phyloP scores from a whole-genome alignment of 1,284 basidiomycete genomes.

The Melampsora americana region DNA sequence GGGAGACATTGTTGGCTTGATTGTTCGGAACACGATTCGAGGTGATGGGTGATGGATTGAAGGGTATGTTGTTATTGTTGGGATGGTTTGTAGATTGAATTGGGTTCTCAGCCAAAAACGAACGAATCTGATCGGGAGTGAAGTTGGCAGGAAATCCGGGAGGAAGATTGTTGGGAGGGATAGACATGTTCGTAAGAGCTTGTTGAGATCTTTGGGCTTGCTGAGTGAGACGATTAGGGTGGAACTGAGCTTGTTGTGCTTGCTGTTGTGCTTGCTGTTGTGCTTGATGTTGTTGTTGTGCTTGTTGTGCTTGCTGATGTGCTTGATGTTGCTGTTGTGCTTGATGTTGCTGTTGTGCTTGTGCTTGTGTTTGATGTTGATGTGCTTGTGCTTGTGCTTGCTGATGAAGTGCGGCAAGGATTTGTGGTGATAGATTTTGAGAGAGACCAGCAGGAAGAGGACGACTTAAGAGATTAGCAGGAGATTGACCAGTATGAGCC shows the following conservation, averaged over 20 bases:
- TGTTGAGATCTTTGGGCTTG: slow-evolving; percentile 28
- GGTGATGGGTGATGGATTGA: slow-evolving; percentile 24
- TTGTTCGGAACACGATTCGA: slow-evolving; percentile 16
- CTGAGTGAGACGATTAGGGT: slow-evolving; percentile 25
- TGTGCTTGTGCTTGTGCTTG: no score
- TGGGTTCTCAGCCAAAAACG: slow-evolving; percentile 16
- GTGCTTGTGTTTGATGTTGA: slow-evolving; percentile 15
- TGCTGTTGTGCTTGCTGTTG: slow-evolving; percentile 5
- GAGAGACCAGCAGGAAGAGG: slow-evolving; percentile 33
- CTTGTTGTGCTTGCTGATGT: no score
- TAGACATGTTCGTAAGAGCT: background rate
- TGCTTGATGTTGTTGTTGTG: slow-evolving; percentile 15
- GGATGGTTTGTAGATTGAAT: slow-evolving; percentile 4
- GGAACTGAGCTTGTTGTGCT: slow-evolving; percentile 19
- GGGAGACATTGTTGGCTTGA: slow-evolving; percentile 17
- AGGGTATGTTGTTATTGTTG: background rate
- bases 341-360: slow-evolving; percentile 22
- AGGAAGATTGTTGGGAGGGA: background rate
- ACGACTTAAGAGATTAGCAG: slow-evolving; percentile 14
- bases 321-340: slow-evolving; percentile 20
- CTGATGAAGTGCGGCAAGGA: slow-evolving; percentile 14
- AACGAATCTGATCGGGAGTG: slow-evolving; percentile 29
- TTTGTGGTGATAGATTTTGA: slow-evolving; percentile 21
- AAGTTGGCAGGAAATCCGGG: no score
- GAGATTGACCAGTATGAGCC: slow-evolving; percentile 23